phyloP scores from a whole-genome alignment of 225 moss, liverwort and hornwort species.

The Straminergon stramineum region DNA sequence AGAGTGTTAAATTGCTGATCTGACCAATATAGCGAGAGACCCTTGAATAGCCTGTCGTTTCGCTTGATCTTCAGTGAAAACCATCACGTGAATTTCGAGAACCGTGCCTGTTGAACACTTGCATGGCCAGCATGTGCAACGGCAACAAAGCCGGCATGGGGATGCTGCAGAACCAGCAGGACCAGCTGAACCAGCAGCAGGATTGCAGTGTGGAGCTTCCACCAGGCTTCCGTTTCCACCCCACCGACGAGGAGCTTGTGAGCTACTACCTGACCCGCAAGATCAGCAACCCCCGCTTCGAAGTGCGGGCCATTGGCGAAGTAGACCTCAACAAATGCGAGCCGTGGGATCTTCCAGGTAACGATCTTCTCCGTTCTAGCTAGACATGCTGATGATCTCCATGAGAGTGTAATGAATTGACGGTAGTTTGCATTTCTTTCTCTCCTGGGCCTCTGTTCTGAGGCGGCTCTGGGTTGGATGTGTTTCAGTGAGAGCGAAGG shows the following conservation, averaged over 20 bases:
- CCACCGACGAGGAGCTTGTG: slow-evolving; percentile 49
- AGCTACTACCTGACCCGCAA: slow-evolving; percentile 35
- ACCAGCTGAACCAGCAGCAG: slow-evolving; percentile 2
- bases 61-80: not conserved
- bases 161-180: slow-evolving; percentile 2
- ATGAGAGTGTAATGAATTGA: not conserved
- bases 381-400: not conserved
- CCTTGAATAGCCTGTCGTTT: not conserved
- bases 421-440: not conserved
- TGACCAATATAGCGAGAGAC: not conserved
- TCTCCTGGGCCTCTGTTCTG: not conserved
- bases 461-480: not conserved
- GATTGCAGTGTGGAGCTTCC: slow-evolving; percentile 39
- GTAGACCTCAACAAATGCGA: slow-evolving; percentile 54
- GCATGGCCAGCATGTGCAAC: slow-evolving; percentile 53
- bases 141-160: slow-evolving; percentile 14
- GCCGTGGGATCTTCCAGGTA: slow-evolving; percentile 53
- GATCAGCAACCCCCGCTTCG: slow-evolving; percentile 21
- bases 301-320: slow-evolving; percentile 32
- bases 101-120: not conserved
- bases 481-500: slow-evolving; percentile 31
- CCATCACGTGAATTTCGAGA: not conserved
- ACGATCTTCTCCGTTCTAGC: not conserved
- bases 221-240: slow-evolving; percentile 50
- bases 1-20: not conserved